A percentile compares a stretch with the other conserved stretches of the same genome.
Evolutionary conservation across 1,284 basidiomycete genomes (phyloP).

Genomic region (Vanrija humicola): DNA sequence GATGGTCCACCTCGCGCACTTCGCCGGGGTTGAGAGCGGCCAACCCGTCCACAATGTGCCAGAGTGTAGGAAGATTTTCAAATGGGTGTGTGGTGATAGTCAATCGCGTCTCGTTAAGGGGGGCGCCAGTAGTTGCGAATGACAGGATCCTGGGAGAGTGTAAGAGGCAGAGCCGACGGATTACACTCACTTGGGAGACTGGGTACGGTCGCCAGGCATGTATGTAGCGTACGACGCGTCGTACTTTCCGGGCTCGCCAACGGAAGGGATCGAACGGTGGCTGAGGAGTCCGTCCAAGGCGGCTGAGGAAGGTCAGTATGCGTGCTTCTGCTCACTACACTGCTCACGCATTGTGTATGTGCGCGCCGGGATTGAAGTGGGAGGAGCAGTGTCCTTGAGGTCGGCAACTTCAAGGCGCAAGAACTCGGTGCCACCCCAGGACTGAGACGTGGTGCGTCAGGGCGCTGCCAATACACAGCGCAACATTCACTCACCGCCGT

Average conservation of each 20-base stretch:
- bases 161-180: too few species aligned
- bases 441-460: not conserved
- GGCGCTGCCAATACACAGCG: too few species aligned
- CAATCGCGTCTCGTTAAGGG: conserved; percentile 11
- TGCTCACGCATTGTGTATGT: too few species aligned
- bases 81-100: conserved; percentile 11
- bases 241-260: conserved; percentile 29
- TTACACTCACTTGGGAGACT: conserved; percentile 7
- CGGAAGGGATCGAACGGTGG: conserved; percentile 31
- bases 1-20: too few species aligned
- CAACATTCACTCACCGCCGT: too few species aligned
- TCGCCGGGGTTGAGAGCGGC: conserved; percentile 3
- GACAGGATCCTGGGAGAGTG: too few species aligned
- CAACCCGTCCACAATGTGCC: conserved; percentile 22
- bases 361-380: too few species aligned
- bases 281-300: conserved; percentile 24
- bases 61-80: conserved; percentile 21
- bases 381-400: not conserved
- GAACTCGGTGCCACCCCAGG: conserved; percentile 30
- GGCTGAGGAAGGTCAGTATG: conserved; percentile 5
- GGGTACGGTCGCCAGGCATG: conserved; percentile 8
- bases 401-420: conserved; percentile 19
- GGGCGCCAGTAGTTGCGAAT: not conserved
- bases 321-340: too few species aligned
- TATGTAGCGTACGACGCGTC: conserved; percentile 31